These are phyloP conservation scores for Lyophyllum shimeji DNA, from an alignment of 768 basidiomycete species.

Conservation along the genomic window DNA sequence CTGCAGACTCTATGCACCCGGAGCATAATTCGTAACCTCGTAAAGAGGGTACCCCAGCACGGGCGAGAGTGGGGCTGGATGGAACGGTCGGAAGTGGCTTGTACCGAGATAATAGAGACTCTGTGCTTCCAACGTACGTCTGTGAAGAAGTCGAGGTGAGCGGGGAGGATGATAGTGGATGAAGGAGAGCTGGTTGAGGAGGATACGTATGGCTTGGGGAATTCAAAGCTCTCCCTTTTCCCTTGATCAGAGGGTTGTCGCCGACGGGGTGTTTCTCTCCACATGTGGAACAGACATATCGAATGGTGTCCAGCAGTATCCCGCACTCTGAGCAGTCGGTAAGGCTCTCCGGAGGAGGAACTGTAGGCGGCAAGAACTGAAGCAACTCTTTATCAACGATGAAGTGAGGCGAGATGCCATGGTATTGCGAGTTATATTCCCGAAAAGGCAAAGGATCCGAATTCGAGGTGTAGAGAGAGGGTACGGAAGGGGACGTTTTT, in stretches of 20 bases:
- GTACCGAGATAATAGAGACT: slow-evolving; percentile 23
- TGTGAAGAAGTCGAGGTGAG: slow-evolving; percentile 30
- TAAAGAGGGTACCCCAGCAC: slow-evolving; percentile 18
- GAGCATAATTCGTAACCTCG: slow-evolving; percentile 84
- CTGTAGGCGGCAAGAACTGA: slow-evolving; percentile 44
- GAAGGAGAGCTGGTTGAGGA: slow-evolving; percentile 31
- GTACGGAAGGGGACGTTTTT: slow-evolving; percentile 21
- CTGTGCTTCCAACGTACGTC: slow-evolving; percentile 32
- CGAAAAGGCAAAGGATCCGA: slow-evolving; percentile 26
- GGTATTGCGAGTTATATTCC: slow-evolving; percentile 7
- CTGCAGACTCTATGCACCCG: slow-evolving; percentile 73
- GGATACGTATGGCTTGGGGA: slow-evolving; percentile 28
- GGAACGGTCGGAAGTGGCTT: slow-evolving; percentile 50
- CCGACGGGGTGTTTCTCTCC: slow-evolving; percentile 66
- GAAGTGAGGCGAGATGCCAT: slow-evolving; percentile 2
- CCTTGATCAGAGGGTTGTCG: slow-evolving; percentile 34
- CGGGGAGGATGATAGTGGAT: slow-evolving; percentile 25
- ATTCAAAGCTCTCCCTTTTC: slow-evolving; percentile 45
- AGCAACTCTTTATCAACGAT: slow-evolving; percentile 46
- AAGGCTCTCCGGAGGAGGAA: slow-evolving; percentile 57
- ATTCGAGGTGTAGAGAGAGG: slow-evolving; percentile 26
- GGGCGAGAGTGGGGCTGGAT: slow-evolving; percentile 25
- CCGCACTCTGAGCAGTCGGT: slow-evolving; percentile 88
- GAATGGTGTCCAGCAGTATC: slow-evolving; percentile 69
- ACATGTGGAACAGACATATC: slow-evolving; percentile 88